phyloP scores from a whole-genome alignment of 306 rosid genomes.

The Vicia villosa region DNA sequence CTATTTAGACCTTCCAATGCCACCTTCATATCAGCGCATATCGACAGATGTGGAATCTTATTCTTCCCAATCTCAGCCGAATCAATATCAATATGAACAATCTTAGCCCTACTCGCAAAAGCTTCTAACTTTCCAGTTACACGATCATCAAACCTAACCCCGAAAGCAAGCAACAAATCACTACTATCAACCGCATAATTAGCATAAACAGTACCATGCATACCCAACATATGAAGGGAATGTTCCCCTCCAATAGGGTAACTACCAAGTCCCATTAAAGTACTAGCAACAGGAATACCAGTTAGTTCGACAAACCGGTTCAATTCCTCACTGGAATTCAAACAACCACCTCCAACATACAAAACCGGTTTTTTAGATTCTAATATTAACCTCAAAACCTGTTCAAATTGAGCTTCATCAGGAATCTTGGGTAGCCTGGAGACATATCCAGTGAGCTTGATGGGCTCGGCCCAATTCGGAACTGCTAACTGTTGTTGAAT shows the following conservation, averaged over 20 bases:
- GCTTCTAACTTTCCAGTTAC: constrained; percentile 90
- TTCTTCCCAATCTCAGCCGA: constrained; percentile 95
- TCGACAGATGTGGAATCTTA: constrained; percentile 77
- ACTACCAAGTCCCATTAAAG: constrained; percentile 87
- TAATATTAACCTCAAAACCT: constrained; percentile 55
- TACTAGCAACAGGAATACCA: constrained; percentile 79
- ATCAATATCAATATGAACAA: constrained; percentile 90
- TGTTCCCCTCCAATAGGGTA: constrained; percentile 49
- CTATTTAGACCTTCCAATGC: constrained; percentile 68
- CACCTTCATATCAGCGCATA: constrained; percentile 74
- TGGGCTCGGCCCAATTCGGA: constrained; percentile 63
- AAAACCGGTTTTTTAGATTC: constrained; percentile 77
- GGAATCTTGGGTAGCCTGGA: constrained; percentile 74
- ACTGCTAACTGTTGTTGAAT: constrained; percentile 85
- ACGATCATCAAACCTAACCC: constrained; percentile 93
- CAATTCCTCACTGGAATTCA: constrained; percentile 72
- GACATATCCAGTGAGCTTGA: constrained; percentile 56
- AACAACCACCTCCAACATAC: constrained; percentile 88
- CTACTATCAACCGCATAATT: constrained; percentile 82
- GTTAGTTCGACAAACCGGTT: constrained; percentile 67
- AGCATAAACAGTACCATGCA: constrained; percentile 93
- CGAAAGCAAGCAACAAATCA: constrained; percentile 84
- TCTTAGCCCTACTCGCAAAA: constrained; percentile 85
- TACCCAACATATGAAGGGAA: constrained; percentile 89
- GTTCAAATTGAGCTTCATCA: constrained; percentile 45